Evolutionary conservation across 805 yeast genomes (phyloP).

Genomic region (Candida montana): DNA sequence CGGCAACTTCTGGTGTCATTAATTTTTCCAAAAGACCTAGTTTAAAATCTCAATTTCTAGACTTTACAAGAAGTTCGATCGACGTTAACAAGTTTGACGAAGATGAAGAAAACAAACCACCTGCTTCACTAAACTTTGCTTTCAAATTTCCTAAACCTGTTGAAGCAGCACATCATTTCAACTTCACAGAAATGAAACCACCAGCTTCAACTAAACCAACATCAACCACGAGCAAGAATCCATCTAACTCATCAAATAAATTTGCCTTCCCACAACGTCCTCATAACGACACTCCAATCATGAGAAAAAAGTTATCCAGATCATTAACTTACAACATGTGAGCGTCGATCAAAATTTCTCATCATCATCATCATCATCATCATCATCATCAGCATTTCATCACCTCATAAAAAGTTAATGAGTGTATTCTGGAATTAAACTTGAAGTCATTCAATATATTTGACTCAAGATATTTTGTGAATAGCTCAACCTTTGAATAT

Average conservation of each 20-base stretch:
- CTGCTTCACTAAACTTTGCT: conserved; percentile 22
- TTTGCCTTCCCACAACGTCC: conserved; percentile 5
- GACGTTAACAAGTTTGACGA: conserved; percentile 1
- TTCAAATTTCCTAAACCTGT: conserved; percentile 21
- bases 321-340: conserved; percentile 17
- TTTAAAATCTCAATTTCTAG: conserved; percentile 16
- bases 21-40: conserved; percentile 18
- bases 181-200: conserved; percentile 1
- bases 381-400: background rate
- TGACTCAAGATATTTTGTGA: too few relatives aligned
- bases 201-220: background rate
- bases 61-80: conserved; percentile 12
- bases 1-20: conserved; percentile 19
- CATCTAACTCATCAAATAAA: conserved; percentile 1
- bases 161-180: conserved; percentile 4
- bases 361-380: background rate
- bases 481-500: too few relatives aligned
- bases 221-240: conserved; percentile 5
- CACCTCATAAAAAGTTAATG: too few relatives aligned
- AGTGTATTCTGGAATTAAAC: too few relatives aligned
- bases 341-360: background rate
- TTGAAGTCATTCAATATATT: too few relatives aligned
- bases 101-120: conserved; percentile 19
- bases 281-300: conserved; percentile 11
- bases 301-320: conserved; percentile 19